Percentiles rank a stretch among this genome's conserved stretches.
Evolutionary conservation across 352 stramenopile genomes (phyloP).

Genomic region (Salisapilia sapeloensis): DNA sequence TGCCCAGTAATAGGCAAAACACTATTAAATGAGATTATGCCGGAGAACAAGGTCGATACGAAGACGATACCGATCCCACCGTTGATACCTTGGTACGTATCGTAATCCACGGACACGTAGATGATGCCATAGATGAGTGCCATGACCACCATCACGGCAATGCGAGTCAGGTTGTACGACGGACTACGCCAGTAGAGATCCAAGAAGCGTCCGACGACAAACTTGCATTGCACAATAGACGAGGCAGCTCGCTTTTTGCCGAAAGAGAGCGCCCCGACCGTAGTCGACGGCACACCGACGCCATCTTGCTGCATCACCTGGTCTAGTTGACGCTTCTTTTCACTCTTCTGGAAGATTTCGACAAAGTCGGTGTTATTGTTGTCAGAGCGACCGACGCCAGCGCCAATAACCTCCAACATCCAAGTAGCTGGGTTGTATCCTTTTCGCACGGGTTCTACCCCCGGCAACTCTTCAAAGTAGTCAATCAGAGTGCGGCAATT

Average conservation of each 20-base stretch:
- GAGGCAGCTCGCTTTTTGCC: slow-evolving; percentile 15
- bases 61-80: slow-evolving; percentile 70
- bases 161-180: slow-evolving; percentile 61
- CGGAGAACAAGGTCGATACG: slow-evolving; percentile 64
- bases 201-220: slow-evolving; percentile 29
- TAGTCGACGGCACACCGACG: slow-evolving; percentile 10
- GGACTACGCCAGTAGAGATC: slow-evolving; percentile 58
- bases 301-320: slow-evolving; percentile 20
- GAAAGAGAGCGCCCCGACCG: slow-evolving; percentile 19
- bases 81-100: slow-evolving; percentile 23
- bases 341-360: slow-evolving; percentile 11
- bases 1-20: slow-evolving; percentile 61
- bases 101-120: slow-evolving; percentile 33
- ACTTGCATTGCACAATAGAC: slow-evolving; percentile 12
- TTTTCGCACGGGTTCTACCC: slow-evolving; percentile 22
- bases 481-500: slow-evolving; percentile 16
- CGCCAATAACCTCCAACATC: slow-evolving; percentile 53
- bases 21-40: slow-evolving; percentile 69
- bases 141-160: slow-evolving; percentile 42
- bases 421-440: slow-evolving; percentile 59
- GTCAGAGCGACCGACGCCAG: slow-evolving; percentile 16
- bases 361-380: slow-evolving; percentile 14
- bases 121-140: slow-evolving; percentile 68
- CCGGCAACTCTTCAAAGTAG: slow-evolving; percentile 58
- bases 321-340: slow-evolving; percentile 14